Percentiles rank a stretch among this genome's conserved stretches.
Evolutionary conservation across 2,329 filamentous ascomycete species (phyloP).

Genomic region (Trichoderma sp.): DNA sequence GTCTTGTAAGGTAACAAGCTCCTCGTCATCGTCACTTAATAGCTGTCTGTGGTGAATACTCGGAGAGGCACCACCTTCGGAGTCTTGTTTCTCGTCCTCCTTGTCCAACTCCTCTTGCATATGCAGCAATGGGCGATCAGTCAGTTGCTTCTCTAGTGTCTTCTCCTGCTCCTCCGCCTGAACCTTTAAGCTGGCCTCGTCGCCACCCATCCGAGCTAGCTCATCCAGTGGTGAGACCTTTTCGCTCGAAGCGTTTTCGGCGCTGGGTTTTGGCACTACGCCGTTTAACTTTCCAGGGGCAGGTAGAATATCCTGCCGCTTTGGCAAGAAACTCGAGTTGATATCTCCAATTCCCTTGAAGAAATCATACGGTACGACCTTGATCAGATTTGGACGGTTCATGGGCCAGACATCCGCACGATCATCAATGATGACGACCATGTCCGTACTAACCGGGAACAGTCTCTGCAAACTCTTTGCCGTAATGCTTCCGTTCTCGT

Average conservation of each 20-base stretch:
- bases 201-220: constrained; percentile 71
- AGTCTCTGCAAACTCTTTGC: constrained; percentile 86
- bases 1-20: constrained; percentile 72
- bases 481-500: constrained; percentile 92
- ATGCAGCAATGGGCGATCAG: constrained; percentile 83
- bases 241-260: not conserved
- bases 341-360: constrained; percentile 98
- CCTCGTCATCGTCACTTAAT: constrained; percentile 82
- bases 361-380: constrained; percentile 94
- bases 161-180: constrained; percentile 86
- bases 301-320: constrained; percentile 58
- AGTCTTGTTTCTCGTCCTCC: constrained; percentile 53
- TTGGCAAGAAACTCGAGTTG: constrained; percentile 94
- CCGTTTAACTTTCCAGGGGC: constrained; percentile 29
- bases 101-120: constrained; percentile 90
- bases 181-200: constrained; percentile 65
- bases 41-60: constrained; percentile 59
- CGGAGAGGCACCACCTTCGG: constrained; percentile 29
- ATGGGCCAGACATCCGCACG: constrained; percentile 91
- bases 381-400: constrained; percentile 90
- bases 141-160: constrained; percentile 81
- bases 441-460: constrained; percentile 95
- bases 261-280: constrained; percentile 17
- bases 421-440: constrained; percentile 99
- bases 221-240: constrained; percentile 62